Conservation (phyloP, 257 asterid species). For the Salvia miltiorrhiza region DNA sequence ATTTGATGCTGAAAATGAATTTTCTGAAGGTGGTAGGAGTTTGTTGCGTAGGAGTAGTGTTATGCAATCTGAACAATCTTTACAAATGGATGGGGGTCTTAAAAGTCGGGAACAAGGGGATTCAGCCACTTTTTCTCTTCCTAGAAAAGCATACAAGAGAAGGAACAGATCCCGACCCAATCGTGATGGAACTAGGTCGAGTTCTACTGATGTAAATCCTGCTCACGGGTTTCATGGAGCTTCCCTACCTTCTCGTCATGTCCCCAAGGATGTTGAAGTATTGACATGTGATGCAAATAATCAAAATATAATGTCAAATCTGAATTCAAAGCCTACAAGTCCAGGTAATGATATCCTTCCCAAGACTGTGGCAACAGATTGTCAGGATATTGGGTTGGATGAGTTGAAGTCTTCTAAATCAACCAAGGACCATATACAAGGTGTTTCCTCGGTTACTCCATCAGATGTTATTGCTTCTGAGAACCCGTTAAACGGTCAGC, state of each 20-base stretch:
- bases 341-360: conserved; percentile 33
- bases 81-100: conserved; percentile 36
- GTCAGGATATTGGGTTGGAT: conserved; percentile 39
- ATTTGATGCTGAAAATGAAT: conserved; percentile 66
- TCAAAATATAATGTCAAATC: conserved; percentile 26
- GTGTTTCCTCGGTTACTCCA: conserved; percentile 19
- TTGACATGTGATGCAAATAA: conserved; percentile 40
- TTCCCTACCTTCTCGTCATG: conserved; percentile 48
- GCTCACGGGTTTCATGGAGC: conserved; percentile 45
- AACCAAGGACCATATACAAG: conserved; percentile 33
- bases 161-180: conserved; percentile 60
- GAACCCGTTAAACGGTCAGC: conserved; percentile 32
- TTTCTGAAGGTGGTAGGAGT: conserved; percentile 52
- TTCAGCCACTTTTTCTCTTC: conserved; percentile 54
- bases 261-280: conserved; percentile 39
- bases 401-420: conserved; percentile 37
- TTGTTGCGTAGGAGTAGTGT: conserved; percentile 36
- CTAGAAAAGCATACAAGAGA: conserved; percentile 74
- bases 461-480: conserved; percentile 38
- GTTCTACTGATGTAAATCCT: conserved; percentile 54
- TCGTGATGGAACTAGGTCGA: conserved; percentile 61
- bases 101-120: conserved; percentile 46
- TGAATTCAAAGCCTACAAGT: conserved; percentile 38
- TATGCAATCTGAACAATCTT: conserved; percentile 41
- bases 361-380: conserved; percentile 32